phyloP scores from a whole-genome alignment of 257 asterid species.

The Galeopsis tetrahit region DNA sequence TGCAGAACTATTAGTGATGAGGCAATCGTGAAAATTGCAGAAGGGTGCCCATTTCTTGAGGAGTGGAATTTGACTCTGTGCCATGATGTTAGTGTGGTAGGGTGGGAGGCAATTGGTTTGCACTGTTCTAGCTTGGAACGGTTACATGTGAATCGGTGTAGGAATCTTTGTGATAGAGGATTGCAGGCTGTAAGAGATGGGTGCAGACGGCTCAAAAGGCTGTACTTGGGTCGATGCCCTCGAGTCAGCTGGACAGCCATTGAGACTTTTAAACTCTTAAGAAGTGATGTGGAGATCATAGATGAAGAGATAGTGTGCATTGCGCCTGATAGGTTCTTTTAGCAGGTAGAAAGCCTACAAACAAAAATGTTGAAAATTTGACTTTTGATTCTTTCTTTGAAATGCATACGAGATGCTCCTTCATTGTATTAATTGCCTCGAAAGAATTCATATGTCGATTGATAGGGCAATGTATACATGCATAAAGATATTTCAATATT shows the following conservation, averaged over 20 bases:
- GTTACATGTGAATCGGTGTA: conserved; percentile 73
- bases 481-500: too few species aligned
- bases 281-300: conserved; percentile 54
- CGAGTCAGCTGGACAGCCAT: conserved; percentile 42
- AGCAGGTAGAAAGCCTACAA: background rate
- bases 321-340: conserved; percentile 51
- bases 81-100: conserved; percentile 49
- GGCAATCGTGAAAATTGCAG: conserved; percentile 46
- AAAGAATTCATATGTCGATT: too few species aligned
- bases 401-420: background rate
- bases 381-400: background rate
- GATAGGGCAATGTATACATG: too few species aligned
- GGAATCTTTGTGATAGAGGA: conserved; percentile 61
- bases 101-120: conserved; percentile 65
- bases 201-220: conserved; percentile 50
- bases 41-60: conserved; percentile 58
- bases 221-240: conserved; percentile 51
- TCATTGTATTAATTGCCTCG: background rate
- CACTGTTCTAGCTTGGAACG: conserved; percentile 54
- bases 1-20: conserved; percentile 64
- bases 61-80: conserved; percentile 82
- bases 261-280: conserved; percentile 53
- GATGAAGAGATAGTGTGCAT: conserved; percentile 61
- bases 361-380: background rate
- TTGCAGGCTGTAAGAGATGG: conserved; percentile 58